These are phyloP conservation scores for Globisporangium splendens DNA, from an alignment of 352 stramenopile genomes.

Conservation along the genomic window DNA sequence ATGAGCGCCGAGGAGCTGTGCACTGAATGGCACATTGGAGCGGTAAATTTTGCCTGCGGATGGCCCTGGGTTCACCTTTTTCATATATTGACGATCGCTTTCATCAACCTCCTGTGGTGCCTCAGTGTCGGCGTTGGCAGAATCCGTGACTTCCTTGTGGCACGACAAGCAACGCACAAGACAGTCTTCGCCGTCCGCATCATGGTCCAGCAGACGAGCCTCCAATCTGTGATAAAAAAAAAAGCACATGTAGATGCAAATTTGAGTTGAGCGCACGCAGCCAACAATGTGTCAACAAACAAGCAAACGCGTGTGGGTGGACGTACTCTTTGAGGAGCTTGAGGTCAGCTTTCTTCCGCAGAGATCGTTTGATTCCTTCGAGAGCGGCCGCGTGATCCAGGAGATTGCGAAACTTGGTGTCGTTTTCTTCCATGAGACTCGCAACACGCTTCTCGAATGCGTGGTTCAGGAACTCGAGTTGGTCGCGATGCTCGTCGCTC, in stretches of 20 bases:
- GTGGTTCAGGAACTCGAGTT: conserved; percentile 25
- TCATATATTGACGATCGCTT: conserved; percentile 10
- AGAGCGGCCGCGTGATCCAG: conserved; percentile 42
- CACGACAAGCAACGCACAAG: conserved; percentile 67
- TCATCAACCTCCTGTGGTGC: conserved; percentile 21
- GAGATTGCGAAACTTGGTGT: conserved; percentile 37
- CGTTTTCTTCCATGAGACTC: conserved; percentile 27
- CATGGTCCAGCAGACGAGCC: conserved; percentile 38
- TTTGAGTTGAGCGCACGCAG: neutral
- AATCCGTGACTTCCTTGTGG: conserved; percentile 52
- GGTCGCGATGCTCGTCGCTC: conserved; percentile 27
- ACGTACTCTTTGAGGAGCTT: conserved; percentile 65
- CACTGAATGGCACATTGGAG: conserved; percentile 59
- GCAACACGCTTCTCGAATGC: conserved; percentile 25
- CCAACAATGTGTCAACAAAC: neutral
- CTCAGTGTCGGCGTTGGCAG: conserved; percentile 14
- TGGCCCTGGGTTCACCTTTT: conserved; percentile 51
- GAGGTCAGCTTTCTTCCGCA: conserved; percentile 57
- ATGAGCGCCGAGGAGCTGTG: conserved; percentile 20
- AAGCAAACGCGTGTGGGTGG: neutral
- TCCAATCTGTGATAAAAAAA: conserved; percentile 31
- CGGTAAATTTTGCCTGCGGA: conserved; percentile 54
- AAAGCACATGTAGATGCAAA: neutral
- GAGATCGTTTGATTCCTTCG: conserved; percentile 34
- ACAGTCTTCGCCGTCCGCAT: conserved; percentile 57